phyloP scores from a whole-genome alignment of 805 yeast species.

The Metschnikowia amazonensis region DNA sequence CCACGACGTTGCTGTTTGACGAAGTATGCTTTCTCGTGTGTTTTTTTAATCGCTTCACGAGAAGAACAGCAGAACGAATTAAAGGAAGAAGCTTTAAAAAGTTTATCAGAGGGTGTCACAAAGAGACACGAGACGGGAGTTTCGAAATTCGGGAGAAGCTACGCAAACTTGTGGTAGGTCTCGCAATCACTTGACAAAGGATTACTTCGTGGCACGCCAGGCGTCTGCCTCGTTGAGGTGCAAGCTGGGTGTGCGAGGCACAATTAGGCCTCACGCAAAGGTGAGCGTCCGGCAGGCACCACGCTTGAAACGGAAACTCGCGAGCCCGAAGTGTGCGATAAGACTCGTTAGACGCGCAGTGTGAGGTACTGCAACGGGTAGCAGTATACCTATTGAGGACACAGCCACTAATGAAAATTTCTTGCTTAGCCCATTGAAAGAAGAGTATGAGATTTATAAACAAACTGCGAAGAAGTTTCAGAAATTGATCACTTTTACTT shows the following conservation, averaged over 20 bases:
- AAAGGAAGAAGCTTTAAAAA: neutral
- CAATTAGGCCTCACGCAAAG: slow-evolving; percentile 1
- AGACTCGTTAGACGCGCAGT: slow-evolving; percentile 2
- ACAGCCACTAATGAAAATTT: neutral
- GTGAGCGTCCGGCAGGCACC: slow-evolving; percentile 2
- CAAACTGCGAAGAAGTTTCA: too few relatives aligned
- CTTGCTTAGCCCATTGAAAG: too few relatives aligned
- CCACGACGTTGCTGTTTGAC: slow-evolving; percentile 3
- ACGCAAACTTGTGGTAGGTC: neutral
- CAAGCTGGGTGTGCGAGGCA: slow-evolving; percentile 2
- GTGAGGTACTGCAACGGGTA: neutral
- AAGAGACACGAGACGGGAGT: neutral
- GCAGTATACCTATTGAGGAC: neutral
- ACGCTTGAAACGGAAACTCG: neutral
- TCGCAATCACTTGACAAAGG: neutral
- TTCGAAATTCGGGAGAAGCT: neutral
- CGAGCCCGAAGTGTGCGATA: slow-evolving; percentile 3
- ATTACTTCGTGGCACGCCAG: neutral
- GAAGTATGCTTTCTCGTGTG: slow-evolving; percentile 3
- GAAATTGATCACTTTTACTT: too few relatives aligned
- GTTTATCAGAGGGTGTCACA: neutral
- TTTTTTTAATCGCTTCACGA: slow-evolving; percentile 1
- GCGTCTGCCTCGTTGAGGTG: slow-evolving; percentile 4
- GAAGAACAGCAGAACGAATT: neutral
- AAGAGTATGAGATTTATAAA: neutral